Conservation (phyloP, 2,329 filamentous ascomycete species). For the Aquanectria penicillioides region DNA sequence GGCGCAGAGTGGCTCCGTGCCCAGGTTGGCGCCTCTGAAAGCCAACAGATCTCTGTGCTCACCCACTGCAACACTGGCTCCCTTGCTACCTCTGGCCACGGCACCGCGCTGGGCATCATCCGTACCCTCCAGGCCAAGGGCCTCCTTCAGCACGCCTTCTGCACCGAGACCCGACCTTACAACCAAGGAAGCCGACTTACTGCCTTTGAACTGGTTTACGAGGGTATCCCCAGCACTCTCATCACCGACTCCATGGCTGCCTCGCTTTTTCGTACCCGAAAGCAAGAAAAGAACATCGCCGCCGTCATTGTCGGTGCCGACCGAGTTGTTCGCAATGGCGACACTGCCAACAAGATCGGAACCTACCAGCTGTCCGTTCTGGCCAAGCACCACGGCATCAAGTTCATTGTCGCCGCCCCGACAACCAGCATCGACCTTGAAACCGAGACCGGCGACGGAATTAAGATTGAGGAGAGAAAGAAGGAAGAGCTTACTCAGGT, state of each 20-base stretch:
- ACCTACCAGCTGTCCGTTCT: constrained; percentile 94
- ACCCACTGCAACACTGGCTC: constrained; percentile 99
- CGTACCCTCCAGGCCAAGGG: constrained; percentile 77
- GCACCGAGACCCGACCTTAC: constrained; percentile 96
- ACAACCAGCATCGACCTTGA: constrained; percentile 91
- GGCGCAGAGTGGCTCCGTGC: constrained; percentile 85
- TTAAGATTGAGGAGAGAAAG: constrained; percentile 90
- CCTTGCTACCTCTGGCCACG: constrained; percentile 96
- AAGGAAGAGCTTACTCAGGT: constrained; percentile 85
- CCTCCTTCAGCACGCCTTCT: constrained; percentile 85
- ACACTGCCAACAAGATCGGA: constrained; percentile 98
- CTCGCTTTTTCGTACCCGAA: constrained; percentile 76
- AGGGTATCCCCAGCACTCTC: constrained; percentile 88
- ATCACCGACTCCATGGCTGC: constrained; percentile 98
- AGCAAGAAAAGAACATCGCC: constrained; percentile 73
- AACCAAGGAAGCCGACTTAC: constrained; percentile 97
- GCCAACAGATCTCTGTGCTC: constrained; percentile 76
- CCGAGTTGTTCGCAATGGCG: constrained; percentile 93
- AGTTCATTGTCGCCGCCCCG: constrained; percentile 94
- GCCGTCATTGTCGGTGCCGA: constrained; percentile 96
- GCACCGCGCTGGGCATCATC: constrained; percentile 93
- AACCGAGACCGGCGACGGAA: constrained; percentile 80
- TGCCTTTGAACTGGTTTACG: constrained; percentile 95
- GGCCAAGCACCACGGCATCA: constrained; percentile 86
- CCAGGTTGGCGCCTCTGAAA: constrained; percentile 60